Evolutionary conservation across 164 flowering plant genomes (phyloP), one percentile per base, ranked within the genome.

Genomic region (Stephania japonica): DNA sequence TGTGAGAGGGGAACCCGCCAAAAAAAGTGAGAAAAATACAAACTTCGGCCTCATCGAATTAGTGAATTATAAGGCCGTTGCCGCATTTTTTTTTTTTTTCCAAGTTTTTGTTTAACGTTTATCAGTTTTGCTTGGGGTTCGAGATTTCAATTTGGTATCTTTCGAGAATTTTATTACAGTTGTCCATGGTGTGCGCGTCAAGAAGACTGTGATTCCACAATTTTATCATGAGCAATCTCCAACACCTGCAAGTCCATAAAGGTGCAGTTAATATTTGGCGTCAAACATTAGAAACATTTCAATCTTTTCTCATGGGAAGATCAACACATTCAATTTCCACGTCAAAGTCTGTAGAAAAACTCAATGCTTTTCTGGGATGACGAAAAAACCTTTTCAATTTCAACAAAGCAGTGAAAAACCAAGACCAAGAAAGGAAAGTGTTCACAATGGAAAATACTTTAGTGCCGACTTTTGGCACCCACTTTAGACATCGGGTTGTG

Each of bases 141-240:
- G 77, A 65, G 27, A 72, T 73, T 78, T 84, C 78, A 59, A 62
- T 84, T 70, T 80, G 85, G 75, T 13, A 79, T 72, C 84, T 76
- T 69, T 86, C 91, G 23, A 91, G 88, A 74, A 86, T 84, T 67
- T 86, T 26, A 76, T 86, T 89, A 79, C 99, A 96, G 21, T 77
- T 88, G 86, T 91, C 88, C 89, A 93, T 88, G 19, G 90, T 81
- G 19, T 87, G 88, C 0, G 91, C 92, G 77, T 96, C 99, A 14
- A 96, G 91, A 13, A 96, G 94, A 64, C 94, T 88, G 75, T 90
- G 98, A 79, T 96, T 96, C 98, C 99, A 96, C 5, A 96, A 84
- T 75, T 93, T 96, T 73, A 96, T 90, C 98, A 96, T 87, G 42
- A 93, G 90, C 42, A 93, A 74, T 84, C 94, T 88, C 99, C 99